phyloP scores from a whole-genome alignment of 2,329 filamentous ascomycete species.

The Ascochyta clinopodiicola region DNA sequence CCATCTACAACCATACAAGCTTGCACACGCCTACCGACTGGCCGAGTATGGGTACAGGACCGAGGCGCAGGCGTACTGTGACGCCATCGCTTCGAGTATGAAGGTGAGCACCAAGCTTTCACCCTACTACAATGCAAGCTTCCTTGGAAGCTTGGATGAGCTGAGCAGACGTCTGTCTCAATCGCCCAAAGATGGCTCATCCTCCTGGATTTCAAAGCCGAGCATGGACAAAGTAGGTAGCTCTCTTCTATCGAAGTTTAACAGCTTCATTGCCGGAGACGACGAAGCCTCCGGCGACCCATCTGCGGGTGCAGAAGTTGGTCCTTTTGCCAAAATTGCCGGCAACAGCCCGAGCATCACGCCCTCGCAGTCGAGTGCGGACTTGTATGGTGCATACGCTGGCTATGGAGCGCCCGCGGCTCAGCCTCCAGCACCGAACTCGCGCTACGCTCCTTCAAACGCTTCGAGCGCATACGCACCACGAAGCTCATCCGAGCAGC shows the following conservation, averaged over 20 bases:
- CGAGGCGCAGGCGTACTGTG: slow-evolving; percentile 91
- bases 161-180: slow-evolving; percentile 82
- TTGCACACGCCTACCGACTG: slow-evolving; percentile 83
- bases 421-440: slow-evolving; percentile 39
- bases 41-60: slow-evolving; percentile 82
- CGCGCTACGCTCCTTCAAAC: slow-evolving; percentile 48
- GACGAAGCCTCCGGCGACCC: slow-evolving; percentile 69
- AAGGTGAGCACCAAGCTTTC: slow-evolving; percentile 83
- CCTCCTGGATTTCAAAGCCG: slow-evolving; percentile 92
- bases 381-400: slow-evolving; percentile 75
- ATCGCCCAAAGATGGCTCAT: slow-evolving; percentile 79
- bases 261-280: slow-evolving; percentile 93
- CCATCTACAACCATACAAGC: slow-evolving; percentile 88
- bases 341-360: slow-evolving; percentile 62
- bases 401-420: slow-evolving; percentile 51
- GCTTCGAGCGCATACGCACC: slow-evolving; percentile 50
- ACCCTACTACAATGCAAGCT: slow-evolving; percentile 79
- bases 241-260: slow-evolving; percentile 90
- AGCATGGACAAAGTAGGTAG: slow-evolving; percentile 96
- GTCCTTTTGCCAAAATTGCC: slow-evolving; percentile 83
- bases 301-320: slow-evolving; percentile 63
- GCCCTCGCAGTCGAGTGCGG: slow-evolving; percentile 70
- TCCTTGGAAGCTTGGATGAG: slow-evolving; percentile 82
- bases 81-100: slow-evolving; percentile 77
- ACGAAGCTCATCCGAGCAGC: slow-evolving; percentile 60